Evolutionary conservation across 208 protist genomes (phyloP).

Genomic region (Leishmania major): DNA sequence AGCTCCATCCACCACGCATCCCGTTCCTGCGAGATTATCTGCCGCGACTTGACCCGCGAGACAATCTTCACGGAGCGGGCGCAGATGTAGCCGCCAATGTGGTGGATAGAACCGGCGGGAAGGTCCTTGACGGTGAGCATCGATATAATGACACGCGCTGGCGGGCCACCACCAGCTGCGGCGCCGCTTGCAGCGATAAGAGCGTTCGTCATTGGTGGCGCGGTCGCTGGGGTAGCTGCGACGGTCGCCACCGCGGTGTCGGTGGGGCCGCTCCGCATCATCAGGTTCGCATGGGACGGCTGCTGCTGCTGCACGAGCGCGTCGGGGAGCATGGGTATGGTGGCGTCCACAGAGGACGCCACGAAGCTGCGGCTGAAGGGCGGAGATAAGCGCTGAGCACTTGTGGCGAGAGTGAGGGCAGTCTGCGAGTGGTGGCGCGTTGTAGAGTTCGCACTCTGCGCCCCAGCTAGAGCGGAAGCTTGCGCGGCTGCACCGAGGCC

Average conservation of each 20-base stretch:
- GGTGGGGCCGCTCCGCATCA: not conserved
- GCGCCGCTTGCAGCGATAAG: not conserved
- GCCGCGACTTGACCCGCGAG: constrained; percentile 80
- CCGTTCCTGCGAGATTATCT: constrained; percentile 86
- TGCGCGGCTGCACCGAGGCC: not conserved
- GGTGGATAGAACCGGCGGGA: constrained; percentile 71
- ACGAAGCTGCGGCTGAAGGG: not conserved
- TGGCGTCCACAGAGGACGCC: not conserved
- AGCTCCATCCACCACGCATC: constrained; percentile 95
- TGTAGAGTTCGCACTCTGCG: not conserved
- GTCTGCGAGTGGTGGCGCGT: not conserved
- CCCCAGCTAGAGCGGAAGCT: not conserved
- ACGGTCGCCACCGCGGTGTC: constrained; percentile 5
- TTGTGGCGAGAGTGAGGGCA: not conserved
- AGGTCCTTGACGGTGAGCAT: constrained; percentile 90
- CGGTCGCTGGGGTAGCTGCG: not conserved
- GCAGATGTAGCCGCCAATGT: constrained; percentile 89
- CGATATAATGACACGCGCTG: constrained; percentile 49
- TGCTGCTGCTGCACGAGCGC: not conserved
- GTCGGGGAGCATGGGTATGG: not conserved
- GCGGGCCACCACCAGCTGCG: constrained; percentile 7
- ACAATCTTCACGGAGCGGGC: constrained; percentile 91
- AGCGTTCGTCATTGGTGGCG: not conserved
- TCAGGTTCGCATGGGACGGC: not conserved
- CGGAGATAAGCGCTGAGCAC: not conserved